Evolutionary conservation across 225 moss, liverwort and hornwort genomes (phyloP), one percentile per base, ranked within the genome.

Genomic region (Ulota crispa): DNA sequence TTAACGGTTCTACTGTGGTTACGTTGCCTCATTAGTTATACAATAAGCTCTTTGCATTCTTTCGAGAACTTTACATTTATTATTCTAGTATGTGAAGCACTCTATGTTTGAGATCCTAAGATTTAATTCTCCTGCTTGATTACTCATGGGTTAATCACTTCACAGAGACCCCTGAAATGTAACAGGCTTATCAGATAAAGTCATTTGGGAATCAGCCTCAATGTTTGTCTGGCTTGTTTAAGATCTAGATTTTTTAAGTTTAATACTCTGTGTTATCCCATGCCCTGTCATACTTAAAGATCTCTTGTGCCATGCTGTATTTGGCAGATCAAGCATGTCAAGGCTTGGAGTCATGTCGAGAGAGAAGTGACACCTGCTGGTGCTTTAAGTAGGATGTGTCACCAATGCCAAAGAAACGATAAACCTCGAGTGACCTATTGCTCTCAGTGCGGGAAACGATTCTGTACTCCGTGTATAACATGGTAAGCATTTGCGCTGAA

Each of bases 401-500:
- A 97, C 77, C 97, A 97, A 75, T 97, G 97, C 71, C 93, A 97
- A 81, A 82, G 97, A 66, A 97, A 93, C 68, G 97, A 97, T 37
- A 97, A 97, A 82, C 88, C 87, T 24, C 83, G 86, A 68, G 89
- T 97, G 74, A 80, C 95, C 65, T 90, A 84, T 84, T 97, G 97
- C 83, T 72, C 71, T 60, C 89, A 86, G 69, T 97, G 97, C 82
- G 81, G 86, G 83, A 93, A 93, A 86, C 91, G 97, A 70, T 97
- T 95, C 79, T 97, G 97, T 82, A 83, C 87, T 31, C 87, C 89
- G 78, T 97, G 97, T 80, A 93, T 95, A 34, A 87, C 84, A 76
- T 97, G 97, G 97, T 97, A 88, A 87, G 75, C 19, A 30, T 75
- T 31, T 41, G 26, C 65, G 43, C 60, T 28, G 79, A 39, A 2